Percentiles rank a stretch among this genome's conserved stretches.
Conservation (phyloP, 2,329 filamentous ascomycete species). For the Didymella lethalis region DNA sequence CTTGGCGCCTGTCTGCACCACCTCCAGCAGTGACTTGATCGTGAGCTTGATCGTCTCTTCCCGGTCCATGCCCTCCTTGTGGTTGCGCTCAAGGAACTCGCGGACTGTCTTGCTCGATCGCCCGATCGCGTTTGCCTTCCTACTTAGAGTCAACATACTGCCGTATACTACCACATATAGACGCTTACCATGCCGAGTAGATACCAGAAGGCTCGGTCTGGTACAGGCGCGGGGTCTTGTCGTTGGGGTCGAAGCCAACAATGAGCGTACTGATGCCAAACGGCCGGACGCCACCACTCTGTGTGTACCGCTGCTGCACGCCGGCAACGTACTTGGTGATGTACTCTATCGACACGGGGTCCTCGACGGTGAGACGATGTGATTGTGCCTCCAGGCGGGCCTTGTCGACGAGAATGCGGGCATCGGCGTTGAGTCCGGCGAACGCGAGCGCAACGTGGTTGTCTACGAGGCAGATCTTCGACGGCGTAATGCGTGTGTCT, state of each 20-base stretch:
- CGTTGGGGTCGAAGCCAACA: constrained; percentile 96
- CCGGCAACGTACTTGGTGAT: constrained; percentile 99
- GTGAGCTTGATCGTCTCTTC: constrained; percentile 96
- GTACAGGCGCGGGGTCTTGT: constrained; percentile 87
- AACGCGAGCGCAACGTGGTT: constrained; percentile 97
- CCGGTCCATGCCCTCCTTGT: constrained; percentile 97
- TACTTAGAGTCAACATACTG: constrained; percentile 51
- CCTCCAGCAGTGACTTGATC: constrained; percentile 97
- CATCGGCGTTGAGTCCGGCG: constrained; percentile 95
- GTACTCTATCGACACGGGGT: constrained; percentile 97
- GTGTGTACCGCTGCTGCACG: constrained; percentile 98
- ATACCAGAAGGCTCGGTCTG: constrained; percentile 99
- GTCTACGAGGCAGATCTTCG: constrained; percentile 96
- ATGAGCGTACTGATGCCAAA: constrained; percentile 98
- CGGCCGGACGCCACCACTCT: constrained; percentile 97
- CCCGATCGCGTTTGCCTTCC: constrained; percentile 99
- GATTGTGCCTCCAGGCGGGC: constrained; percentile 96
- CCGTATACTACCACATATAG: not conserved
- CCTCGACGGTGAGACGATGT: constrained; percentile 95
- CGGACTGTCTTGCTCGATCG: constrained; percentile 98
- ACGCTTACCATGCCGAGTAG: constrained; percentile 91
- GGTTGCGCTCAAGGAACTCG: constrained; percentile 98
- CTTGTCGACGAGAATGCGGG: constrained; percentile 97
- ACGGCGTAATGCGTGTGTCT: constrained; percentile 98
- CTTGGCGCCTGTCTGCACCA: constrained; percentile 98